phyloP scores from a whole-genome alignment of 805 yeast species.

The Kregervanrija fluxuum region DNA sequence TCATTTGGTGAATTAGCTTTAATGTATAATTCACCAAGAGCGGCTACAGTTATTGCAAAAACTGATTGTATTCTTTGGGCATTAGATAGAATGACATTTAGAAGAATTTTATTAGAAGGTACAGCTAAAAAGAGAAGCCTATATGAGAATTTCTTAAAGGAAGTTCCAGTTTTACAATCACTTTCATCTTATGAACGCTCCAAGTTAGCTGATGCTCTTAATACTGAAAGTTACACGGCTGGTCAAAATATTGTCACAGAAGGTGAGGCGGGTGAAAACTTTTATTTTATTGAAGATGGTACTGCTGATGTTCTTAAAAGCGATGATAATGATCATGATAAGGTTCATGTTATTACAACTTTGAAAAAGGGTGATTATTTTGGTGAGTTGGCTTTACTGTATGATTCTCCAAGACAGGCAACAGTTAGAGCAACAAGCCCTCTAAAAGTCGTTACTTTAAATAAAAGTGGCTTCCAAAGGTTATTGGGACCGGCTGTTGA shows the following conservation, averaged over 20 bases:
- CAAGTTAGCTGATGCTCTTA: slow-evolving; percentile 90
- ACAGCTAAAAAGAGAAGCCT: slow-evolving; percentile 84
- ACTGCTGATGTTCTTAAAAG: slow-evolving; percentile 65
- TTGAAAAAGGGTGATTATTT: slow-evolving; percentile 84
- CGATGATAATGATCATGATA: slow-evolving; percentile 37
- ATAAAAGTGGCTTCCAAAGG: slow-evolving; percentile 88
- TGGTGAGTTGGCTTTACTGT: slow-evolving; percentile 90
- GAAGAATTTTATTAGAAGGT: slow-evolving; percentile 84
- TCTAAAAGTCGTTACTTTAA: slow-evolving; percentile 86
- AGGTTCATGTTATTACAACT: slow-evolving; percentile 35
- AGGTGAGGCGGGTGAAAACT: slow-evolving; percentile 79
- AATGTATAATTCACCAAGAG: slow-evolving; percentile 96
- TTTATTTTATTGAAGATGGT: slow-evolving; percentile 74
- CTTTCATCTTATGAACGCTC: slow-evolving; percentile 77
- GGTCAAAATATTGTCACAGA: slow-evolving; percentile 75
- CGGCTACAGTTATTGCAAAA: slow-evolving; percentile 81
- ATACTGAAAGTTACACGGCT: slow-evolving; percentile 61
- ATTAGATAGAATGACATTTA: slow-evolving; percentile 85
- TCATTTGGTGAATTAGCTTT: slow-evolving; percentile 95
- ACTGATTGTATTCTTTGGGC: slow-evolving; percentile 82
- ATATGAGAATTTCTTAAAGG: slow-evolving; percentile 83
- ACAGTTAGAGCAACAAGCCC: slow-evolving; percentile 71
- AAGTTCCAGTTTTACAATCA: slow-evolving; percentile 71
- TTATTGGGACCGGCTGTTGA: slow-evolving; percentile 92
- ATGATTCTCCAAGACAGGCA: slow-evolving; percentile 91